Evolutionary conservation across 2,329 filamentous ascomycete species (phyloP).

Genomic region (Fusarium chuoi): DNA sequence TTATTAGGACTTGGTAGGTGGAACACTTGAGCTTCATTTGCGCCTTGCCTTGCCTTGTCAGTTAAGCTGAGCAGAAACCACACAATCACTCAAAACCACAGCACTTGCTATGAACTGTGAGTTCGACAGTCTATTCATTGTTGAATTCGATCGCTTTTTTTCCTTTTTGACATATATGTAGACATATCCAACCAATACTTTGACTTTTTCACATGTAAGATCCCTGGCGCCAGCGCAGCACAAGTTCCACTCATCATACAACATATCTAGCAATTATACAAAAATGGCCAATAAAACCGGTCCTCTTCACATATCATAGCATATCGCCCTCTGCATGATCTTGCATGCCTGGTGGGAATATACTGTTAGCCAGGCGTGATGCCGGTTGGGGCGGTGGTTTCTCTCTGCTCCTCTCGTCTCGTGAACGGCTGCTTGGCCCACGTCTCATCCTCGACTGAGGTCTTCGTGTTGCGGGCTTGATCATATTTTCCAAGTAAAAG

Average conservation of each 20-base stretch:
- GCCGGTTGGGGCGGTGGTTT: conserved; percentile 53
- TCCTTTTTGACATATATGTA: background rate
- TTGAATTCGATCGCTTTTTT: conserved; percentile 8
- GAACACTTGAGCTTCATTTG: background rate
- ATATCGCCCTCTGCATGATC: conserved; percentile 52
- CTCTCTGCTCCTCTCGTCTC: conserved; percentile 49
- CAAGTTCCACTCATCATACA: conserved; percentile 25
- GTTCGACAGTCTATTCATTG: background rate
- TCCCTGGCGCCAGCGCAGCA: conserved; percentile 22
- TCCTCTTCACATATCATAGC: conserved; percentile 38
- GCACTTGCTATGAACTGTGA: background rate
- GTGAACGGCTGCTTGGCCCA: conserved; percentile 47
- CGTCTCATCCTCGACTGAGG: conserved; percentile 58
- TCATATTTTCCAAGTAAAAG: conserved; percentile 70
- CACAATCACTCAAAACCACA: background rate
- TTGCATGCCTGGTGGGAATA: conserved; percentile 47
- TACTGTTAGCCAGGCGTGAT: conserved; percentile 53
- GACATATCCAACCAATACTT: background rate
- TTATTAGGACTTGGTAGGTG: background rate
- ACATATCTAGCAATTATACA: conserved; percentile 14
- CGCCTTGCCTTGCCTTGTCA: background rate
- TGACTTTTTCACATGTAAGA: background rate
- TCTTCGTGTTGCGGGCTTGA: conserved; percentile 66
- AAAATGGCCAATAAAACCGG: background rate
- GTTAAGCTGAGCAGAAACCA: background rate